A percentile compares a stretch with the other conserved stretches of the same genome.
Conservation (phyloP, 23 red algal species). For the Pyropia haitanensis region DNA sequence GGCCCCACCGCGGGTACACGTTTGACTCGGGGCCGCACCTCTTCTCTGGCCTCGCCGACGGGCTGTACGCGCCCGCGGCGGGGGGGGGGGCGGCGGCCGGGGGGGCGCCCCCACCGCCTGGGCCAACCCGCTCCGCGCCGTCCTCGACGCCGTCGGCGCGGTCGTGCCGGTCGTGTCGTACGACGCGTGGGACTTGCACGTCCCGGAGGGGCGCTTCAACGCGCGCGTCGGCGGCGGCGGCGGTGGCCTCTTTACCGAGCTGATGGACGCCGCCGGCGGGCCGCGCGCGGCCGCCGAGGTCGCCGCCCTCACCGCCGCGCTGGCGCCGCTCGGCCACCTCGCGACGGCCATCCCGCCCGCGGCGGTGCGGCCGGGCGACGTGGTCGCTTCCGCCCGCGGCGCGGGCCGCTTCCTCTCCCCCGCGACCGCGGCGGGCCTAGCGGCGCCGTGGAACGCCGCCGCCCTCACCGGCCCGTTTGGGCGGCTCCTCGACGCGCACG, state of each 20-base stretch:
- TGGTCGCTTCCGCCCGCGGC: slow-evolving; percentile 2
- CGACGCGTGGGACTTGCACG: slow-evolving; percentile 28
- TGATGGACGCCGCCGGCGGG: slow-evolving; percentile 11
- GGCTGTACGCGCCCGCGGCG: too few relatives aligned
- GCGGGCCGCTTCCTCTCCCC: too few relatives aligned
- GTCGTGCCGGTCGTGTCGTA: slow-evolving; percentile 13
- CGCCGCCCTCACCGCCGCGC: slow-evolving; percentile 6
- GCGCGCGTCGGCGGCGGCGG: slow-evolving; percentile 9
- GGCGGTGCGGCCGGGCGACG: slow-evolving; percentile 23
- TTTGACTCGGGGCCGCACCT: slow-evolving; percentile 66
- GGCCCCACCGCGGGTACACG: slow-evolving; percentile 4
- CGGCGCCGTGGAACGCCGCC: too few relatives aligned
- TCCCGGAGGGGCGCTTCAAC: slow-evolving; percentile 17
- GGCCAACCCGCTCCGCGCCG: slow-evolving; percentile 33
- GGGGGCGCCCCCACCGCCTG: slow-evolving; percentile 1
- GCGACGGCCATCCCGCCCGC: slow-evolving; percentile 43
- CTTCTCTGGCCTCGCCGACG: slow-evolving; percentile 26
- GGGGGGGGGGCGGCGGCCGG: too few relatives aligned
- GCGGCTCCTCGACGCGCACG: slow-evolving; percentile 28
- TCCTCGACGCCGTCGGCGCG: slow-evolving; percentile 28
- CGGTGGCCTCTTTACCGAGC: slow-evolving; percentile 24
- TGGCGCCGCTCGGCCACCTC: slow-evolving; percentile 18
- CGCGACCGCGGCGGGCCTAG: too few relatives aligned
- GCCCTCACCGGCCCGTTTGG: slow-evolving; percentile 36
- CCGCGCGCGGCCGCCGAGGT: slow-evolving; percentile 11